These are phyloP conservation scores for Lagenaria siceraria DNA, from an alignment of 306 rosid species.

Conservation along the genomic window DNA sequence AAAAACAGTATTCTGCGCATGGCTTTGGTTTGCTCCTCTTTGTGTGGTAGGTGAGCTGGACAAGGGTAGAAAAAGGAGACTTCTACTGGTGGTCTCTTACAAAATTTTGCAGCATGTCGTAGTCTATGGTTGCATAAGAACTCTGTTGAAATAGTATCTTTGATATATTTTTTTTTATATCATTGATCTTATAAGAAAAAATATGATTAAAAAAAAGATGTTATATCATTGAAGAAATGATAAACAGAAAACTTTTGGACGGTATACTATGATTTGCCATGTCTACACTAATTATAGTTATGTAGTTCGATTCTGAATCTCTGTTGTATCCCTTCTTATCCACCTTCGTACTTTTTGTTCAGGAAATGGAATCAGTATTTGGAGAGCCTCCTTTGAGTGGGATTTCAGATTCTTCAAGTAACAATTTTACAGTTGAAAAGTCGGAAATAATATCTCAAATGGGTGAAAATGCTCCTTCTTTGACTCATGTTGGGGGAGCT, in stretches of 20 bases:
- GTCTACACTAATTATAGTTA: background rate
- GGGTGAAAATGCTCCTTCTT: constrained; percentile 16
- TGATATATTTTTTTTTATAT: too few relatives aligned
- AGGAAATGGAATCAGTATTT: constrained; percentile 82
- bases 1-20: background rate
- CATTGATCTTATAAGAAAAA: too few relatives aligned
- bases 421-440: constrained; percentile 15
- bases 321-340: background rate
- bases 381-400: constrained; percentile 43
- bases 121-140: background rate
- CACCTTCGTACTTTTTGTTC: constrained; percentile 5
- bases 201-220: too few relatives aligned
- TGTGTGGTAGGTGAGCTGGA: background rate
- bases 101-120: background rate
- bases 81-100: background rate
- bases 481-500: constrained; percentile 52
- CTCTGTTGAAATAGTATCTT: background rate
- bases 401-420: constrained; percentile 29
- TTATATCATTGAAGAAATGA: background rate
- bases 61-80: background rate
- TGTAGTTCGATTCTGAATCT: background rate
- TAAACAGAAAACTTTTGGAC: background rate
- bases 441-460: constrained; percentile 13
- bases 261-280: background rate
- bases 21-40: background rate